These are phyloP conservation scores for Pyropia haitanensis DNA, from an alignment of 23 red algal genomes.

Conservation along the genomic window DNA sequence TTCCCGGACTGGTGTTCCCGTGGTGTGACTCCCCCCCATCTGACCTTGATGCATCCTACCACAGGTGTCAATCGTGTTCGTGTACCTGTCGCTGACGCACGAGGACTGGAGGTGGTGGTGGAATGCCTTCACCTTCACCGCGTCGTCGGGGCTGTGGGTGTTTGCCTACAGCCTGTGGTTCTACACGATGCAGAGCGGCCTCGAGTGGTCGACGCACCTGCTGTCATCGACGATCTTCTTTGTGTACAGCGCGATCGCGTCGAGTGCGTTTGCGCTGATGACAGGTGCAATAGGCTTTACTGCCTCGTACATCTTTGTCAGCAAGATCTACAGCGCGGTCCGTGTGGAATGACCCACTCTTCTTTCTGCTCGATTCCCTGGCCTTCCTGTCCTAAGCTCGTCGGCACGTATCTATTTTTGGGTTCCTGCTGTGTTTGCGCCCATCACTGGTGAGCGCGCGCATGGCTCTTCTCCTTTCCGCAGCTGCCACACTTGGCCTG, in stretches of 20 bases:
- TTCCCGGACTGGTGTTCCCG: too few relatives aligned
- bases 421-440: too few relatives aligned
- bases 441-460: too few relatives aligned
- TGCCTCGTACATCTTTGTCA: slow-evolving; percentile 61
- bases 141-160: slow-evolving; percentile 64
- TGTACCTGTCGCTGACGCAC: slow-evolving; percentile 67
- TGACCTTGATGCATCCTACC: too few relatives aligned
- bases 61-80: slow-evolving; percentile 62
- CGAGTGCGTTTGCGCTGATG: slow-evolving; percentile 46
- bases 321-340: slow-evolving; percentile 71
- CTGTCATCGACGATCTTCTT: slow-evolving; percentile 41
- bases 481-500: too few relatives aligned
- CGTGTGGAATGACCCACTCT: slow-evolving; percentile 59
- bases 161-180: slow-evolving; percentile 81
- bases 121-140: slow-evolving; percentile 58
- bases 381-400: too few relatives aligned
- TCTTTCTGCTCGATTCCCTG: not conserved
- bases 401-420: too few relatives aligned
- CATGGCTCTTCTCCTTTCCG: too few relatives aligned
- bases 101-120: slow-evolving; percentile 85
- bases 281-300: slow-evolving; percentile 70
- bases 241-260: slow-evolving; percentile 51
- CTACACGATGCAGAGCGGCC: slow-evolving; percentile 33
- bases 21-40: too few relatives aligned
- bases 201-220: slow-evolving; percentile 36